A percentile compares a stretch with the other conserved stretches of the same genome.
These are phyloP conservation scores for Westerdykella ornata DNA, from an alignment of 2,329 filamentous ascomycete species.

Conservation along the genomic window DNA sequence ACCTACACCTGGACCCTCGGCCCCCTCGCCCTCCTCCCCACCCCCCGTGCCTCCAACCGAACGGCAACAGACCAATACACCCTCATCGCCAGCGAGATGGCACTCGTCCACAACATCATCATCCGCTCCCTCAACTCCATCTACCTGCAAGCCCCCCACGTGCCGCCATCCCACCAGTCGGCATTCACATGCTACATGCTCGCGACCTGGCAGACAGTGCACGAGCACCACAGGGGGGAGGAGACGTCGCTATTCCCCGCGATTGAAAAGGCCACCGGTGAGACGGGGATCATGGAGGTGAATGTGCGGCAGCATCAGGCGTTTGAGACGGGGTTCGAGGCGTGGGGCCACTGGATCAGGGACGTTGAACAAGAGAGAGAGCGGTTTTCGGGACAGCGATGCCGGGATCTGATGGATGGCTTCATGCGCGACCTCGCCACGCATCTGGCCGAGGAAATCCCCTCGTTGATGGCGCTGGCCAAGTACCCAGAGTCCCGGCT, in stretches of 20 bases:
- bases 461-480: slow-evolving; percentile 15
- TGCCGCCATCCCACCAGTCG: slow-evolving; percentile 47
- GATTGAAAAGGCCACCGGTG: slow-evolving; percentile 47
- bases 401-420: slow-evolving; percentile 22
- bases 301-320: slow-evolving; percentile 52
- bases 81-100: slow-evolving; percentile 55
- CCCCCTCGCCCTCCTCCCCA: slow-evolving; percentile 12
- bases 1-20: slow-evolving; percentile 9
- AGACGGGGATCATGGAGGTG: slow-evolving; percentile 47
- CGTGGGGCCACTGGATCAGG: too few species aligned
- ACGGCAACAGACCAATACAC: slow-evolving; percentile 49
- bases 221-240: slow-evolving; percentile 56
- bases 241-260: slow-evolving; percentile 52
- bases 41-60: slow-evolving; percentile 5
- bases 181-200: slow-evolving; percentile 54
- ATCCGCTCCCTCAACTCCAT: slow-evolving; percentile 60
- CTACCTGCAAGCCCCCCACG: slow-evolving; percentile 50
- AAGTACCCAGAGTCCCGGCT: slow-evolving; percentile 17
- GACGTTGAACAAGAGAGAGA: too few species aligned
- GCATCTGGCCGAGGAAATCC: slow-evolving; percentile 25
- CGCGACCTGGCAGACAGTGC: slow-evolving; percentile 55
- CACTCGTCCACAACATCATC: slow-evolving; percentile 55
- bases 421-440: slow-evolving; percentile 19
- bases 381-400: slow-evolving; percentile 14
- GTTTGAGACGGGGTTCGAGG: slow-evolving; percentile 46